These are phyloP conservation scores for Phytophthora sansomeana DNA, from an alignment of 352 stramenopile genomes.

Conservation along the genomic window DNA sequence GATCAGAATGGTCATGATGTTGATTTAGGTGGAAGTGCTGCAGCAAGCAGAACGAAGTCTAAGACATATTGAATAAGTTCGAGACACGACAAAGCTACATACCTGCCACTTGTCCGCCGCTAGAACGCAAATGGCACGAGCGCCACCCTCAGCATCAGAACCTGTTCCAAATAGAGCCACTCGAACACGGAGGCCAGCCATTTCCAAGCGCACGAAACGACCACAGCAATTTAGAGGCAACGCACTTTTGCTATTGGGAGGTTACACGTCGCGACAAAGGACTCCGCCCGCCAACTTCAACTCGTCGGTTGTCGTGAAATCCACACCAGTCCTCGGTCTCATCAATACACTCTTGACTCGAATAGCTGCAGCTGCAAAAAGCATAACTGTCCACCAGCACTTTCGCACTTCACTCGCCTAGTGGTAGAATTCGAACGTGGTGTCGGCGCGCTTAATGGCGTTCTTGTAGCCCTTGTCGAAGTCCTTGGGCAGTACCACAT, in stretches of 20 bases:
- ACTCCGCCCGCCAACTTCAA: not conserved
- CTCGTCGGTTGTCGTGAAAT: not conserved
- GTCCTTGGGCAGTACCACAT: conserved; percentile 99
- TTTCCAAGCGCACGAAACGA: conserved; percentile 5
- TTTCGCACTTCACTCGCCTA: conserved; percentile 42
- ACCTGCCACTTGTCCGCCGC: not conserved
- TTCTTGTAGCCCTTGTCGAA: conserved; percentile 99
- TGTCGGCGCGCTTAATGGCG: conserved; percentile 98
- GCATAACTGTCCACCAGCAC: not conserved
- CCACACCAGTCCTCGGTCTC: not conserved
- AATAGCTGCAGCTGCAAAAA: not conserved
- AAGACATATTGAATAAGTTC: no score
- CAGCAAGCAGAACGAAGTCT: not conserved
- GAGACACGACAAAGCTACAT: not conserved
- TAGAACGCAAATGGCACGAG: conserved; percentile 10
- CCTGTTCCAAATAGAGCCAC: not conserved
- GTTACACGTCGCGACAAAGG: conserved; percentile 1
- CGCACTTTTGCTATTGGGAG: conserved; percentile 8
- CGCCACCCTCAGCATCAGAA: no score
- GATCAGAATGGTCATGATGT: conserved; percentile 14
- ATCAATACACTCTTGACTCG: not conserved
- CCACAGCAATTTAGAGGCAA: conserved; percentile 9
- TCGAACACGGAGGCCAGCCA: not conserved
- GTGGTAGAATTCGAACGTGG: conserved; percentile 99
- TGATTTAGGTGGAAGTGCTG: conserved; percentile 2